Base-by-base conservation (phyloP, 305 asterid genomes). In the Ajuga reptans region DNA sequence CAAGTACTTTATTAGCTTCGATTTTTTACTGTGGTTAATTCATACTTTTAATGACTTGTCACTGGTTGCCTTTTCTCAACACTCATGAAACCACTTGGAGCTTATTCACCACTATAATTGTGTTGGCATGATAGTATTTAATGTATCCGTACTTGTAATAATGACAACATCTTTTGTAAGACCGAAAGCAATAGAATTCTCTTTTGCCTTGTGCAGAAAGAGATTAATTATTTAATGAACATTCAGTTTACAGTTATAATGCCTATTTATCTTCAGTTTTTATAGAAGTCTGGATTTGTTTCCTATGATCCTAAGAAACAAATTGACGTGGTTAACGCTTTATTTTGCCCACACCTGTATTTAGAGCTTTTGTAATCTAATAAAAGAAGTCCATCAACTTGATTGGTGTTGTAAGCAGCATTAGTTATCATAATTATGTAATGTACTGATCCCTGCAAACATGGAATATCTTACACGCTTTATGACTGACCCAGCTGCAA, bases 121-220 rank as follows among this genome's bases (percentile, higher is more conserved):
- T 34, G 63, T 69, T 69, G 49, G 62, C 24, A 14, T 57, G 75
- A 60, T 66, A 34, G 9, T 34, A 52, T 27, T 51, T 37, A 6
- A 14, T 27, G 6, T 45, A 37, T 43, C 12, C 46, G 36, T 69
- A 46, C 51, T 52, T 41, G 42, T 56, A 41, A 42, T 65, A 49
- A 37, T 67, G 60, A 33, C 33, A 21, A 9, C 53, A 41, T 31
- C 31, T 24, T 36, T 27, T 6, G 36, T 42, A 24, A 16, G 34
- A 60, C 16, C 50, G 7, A 14, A 60, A 53, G 5, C 16, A 52
- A 54, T 3, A 2, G 49, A 74, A 45, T 65, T 15, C 8, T 15
- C 65, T 71, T 43, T 45, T 39, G 27, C 27, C 70, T 6, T 71
- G n/a, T n/a, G 67, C 62, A 29, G 33, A 42, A 68, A 60, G 33